Conservation (phyloP, 1,284 basidiomycete species). For the Bjerkandera adusta region DNA sequence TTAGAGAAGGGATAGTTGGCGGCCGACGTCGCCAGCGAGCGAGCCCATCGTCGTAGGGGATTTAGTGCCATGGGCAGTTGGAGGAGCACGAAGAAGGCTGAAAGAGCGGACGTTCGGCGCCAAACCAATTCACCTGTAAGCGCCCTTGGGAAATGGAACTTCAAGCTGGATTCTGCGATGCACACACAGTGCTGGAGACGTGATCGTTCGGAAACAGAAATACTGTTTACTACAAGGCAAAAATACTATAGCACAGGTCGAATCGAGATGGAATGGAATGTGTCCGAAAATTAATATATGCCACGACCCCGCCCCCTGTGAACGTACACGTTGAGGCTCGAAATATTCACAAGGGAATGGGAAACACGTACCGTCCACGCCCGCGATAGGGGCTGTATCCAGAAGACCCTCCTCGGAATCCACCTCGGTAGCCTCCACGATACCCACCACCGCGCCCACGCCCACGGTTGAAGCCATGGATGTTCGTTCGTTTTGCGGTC, state of each 20-base stretch:
- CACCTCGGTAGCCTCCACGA: slow-evolving; percentile 70
- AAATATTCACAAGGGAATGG: not conserved
- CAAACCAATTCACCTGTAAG: not conserved
- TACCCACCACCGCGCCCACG: slow-evolving; percentile 65
- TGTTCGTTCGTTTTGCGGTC: slow-evolving; percentile 89
- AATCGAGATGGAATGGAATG: not conserved
- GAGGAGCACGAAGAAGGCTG: not conserved
- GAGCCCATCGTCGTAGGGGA: slow-evolving; percentile 27
- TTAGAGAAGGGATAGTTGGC: slow-evolving; percentile 75
- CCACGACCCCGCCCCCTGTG: slow-evolving; percentile 71
- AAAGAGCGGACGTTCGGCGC: slow-evolving; percentile 1
- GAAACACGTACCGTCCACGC: slow-evolving; percentile 68
- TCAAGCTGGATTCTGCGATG: not conserved
- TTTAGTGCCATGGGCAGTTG: slow-evolving; percentile 24
- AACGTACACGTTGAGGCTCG: not conserved
- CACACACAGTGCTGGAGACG: too few species aligned
- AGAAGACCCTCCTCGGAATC: slow-evolving; percentile 47
- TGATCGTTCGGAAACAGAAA: too few species aligned
- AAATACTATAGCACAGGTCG: not conserved
- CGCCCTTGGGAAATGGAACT: too few species aligned
- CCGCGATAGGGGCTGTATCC: slow-evolving; percentile 80
- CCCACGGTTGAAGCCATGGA: slow-evolving; percentile 87
- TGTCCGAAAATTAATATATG: slow-evolving; percentile 24
- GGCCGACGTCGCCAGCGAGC: slow-evolving; percentile 44
- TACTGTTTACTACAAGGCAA: too few species aligned